Evolutionary conservation across 805 yeast species (phyloP).

Genomic region (Huiozyma naganishii): DNA sequence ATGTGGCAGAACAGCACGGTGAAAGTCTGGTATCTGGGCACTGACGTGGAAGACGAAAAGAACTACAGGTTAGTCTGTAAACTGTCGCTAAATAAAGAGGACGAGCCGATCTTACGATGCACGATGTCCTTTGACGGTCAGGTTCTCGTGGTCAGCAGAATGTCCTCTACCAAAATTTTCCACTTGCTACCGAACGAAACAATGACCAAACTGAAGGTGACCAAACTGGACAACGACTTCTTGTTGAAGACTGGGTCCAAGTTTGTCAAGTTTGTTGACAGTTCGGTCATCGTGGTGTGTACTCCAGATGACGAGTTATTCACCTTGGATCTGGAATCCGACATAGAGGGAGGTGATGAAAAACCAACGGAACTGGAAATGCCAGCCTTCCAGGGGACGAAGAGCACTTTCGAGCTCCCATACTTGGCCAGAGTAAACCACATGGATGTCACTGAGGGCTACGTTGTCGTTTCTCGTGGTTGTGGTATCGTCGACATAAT

Average conservation of each 20-base stretch:
- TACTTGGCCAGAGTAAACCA: slow-evolving; percentile 43
- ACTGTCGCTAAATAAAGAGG: slow-evolving; percentile 49
- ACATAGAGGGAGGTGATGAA: slow-evolving; percentile 24
- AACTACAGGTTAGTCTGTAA: slow-evolving; percentile 49
- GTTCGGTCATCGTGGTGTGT: slow-evolving; percentile 37
- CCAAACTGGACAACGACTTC: slow-evolving; percentile 37
- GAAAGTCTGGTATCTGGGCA: slow-evolving; percentile 63
- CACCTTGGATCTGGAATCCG: slow-evolving; percentile 32
- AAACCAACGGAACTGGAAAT: slow-evolving; percentile 25
- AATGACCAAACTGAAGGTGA: slow-evolving; percentile 34
- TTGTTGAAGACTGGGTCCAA: slow-evolving; percentile 44
- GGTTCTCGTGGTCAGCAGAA: slow-evolving; percentile 61
- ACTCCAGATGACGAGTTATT: slow-evolving; percentile 55
- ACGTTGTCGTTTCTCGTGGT: slow-evolving; percentile 49
- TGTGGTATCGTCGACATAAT: slow-evolving; percentile 54
- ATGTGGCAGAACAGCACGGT: slow-evolving; percentile 75
- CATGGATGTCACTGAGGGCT: slow-evolving; percentile 38
- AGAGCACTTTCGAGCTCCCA: slow-evolving; percentile 30
- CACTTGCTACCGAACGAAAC: slow-evolving; percentile 34
- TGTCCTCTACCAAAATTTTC: slow-evolving; percentile 59
- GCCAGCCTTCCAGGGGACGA: slow-evolving; percentile 29
- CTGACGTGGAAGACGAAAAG: slow-evolving; percentile 18
- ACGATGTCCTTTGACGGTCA: slow-evolving; percentile 55
- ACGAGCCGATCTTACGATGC: slow-evolving; percentile 67
- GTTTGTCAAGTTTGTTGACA: slow-evolving; percentile 37